Evolutionary conservation across 345 rosid species (phyloP).

Genomic region (Raphanus raphanistrum): DNA sequence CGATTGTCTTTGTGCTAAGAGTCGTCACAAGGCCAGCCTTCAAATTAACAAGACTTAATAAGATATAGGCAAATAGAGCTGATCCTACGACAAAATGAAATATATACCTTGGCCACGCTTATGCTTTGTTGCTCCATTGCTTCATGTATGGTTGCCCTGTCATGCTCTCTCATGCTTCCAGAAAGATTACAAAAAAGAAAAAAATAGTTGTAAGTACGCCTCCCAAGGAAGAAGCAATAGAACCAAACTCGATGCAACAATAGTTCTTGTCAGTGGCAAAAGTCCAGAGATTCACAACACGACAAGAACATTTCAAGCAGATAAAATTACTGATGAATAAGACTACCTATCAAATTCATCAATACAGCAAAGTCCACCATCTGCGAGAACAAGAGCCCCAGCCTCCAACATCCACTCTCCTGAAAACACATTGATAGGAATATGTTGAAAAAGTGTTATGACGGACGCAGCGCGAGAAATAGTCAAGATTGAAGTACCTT

Average conservation of each 20-base stretch:
- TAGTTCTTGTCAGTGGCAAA: background rate
- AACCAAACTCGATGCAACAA: background rate
- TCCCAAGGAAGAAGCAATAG: background rate
- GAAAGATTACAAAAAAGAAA: background rate
- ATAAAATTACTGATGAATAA: background rate
- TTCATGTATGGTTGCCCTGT: slow-evolving; percentile 96
- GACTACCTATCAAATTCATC: slow-evolving; percentile 91
- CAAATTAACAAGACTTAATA: slow-evolving; percentile 14
- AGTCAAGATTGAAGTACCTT: slow-evolving; percentile 18
- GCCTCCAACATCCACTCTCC: slow-evolving; percentile 99
- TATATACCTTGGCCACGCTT: slow-evolving; percentile 87
- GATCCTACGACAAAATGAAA: slow-evolving; percentile 5
- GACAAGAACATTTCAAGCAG: background rate
- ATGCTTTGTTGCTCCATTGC: slow-evolving; percentile 99
- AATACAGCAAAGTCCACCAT: slow-evolving; percentile 97
- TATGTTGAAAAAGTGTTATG: background rate
- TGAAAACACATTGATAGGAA: slow-evolving; percentile 29
- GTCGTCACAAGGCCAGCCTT: slow-evolving; percentile 98
- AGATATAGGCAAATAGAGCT: background rate
- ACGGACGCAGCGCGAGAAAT: slow-evolving; percentile 11
- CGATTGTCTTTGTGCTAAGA: slow-evolving; percentile 83
- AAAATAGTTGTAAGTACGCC: background rate
- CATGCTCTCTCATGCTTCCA: slow-evolving; percentile 94
- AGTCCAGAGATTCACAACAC: background rate
- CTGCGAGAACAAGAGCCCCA: slow-evolving; percentile 98